phyloP scores from a whole-genome alignment of 2,329 filamentous ascomycete genomes.

The Paracamarosporium sp. region DNA sequence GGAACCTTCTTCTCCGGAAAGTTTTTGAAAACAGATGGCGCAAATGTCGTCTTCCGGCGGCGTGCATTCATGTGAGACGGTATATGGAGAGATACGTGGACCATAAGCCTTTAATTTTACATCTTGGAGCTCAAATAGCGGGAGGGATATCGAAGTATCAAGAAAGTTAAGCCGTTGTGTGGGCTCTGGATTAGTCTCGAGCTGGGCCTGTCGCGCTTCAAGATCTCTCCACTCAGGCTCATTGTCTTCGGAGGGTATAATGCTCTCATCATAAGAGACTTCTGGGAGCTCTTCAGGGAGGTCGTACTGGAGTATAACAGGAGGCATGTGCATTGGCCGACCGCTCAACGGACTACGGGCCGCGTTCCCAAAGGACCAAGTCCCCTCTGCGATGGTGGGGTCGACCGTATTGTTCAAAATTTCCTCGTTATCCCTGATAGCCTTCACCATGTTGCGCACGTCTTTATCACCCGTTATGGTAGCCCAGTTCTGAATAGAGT shows the following conservation, averaged over 20 bases:
- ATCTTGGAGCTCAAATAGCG: background rate
- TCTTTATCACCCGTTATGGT: background rate
- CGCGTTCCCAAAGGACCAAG: background rate
- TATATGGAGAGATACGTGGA: background rate
- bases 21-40: background rate
- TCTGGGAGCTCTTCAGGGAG: background rate
- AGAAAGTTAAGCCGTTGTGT: background rate
- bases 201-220: background rate
- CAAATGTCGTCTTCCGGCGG: background rate
- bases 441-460: background rate
- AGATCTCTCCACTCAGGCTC: background rate
- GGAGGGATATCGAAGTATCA: background rate
- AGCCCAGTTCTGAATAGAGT: background rate
- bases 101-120: background rate
- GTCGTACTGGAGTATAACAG: background rate
- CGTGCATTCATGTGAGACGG: background rate
- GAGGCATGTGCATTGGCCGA: background rate
- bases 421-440: background rate
- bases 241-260: background rate
- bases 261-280: background rate
- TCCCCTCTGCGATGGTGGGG: background rate
- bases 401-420: background rate
- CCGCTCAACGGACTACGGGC: background rate
- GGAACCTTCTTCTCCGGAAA: background rate
- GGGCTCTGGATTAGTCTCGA: background rate